phyloP scores from a whole-genome alignment of 2,329 filamentous ascomycete species.

The Raffaelea ambrosiae region DNA sequence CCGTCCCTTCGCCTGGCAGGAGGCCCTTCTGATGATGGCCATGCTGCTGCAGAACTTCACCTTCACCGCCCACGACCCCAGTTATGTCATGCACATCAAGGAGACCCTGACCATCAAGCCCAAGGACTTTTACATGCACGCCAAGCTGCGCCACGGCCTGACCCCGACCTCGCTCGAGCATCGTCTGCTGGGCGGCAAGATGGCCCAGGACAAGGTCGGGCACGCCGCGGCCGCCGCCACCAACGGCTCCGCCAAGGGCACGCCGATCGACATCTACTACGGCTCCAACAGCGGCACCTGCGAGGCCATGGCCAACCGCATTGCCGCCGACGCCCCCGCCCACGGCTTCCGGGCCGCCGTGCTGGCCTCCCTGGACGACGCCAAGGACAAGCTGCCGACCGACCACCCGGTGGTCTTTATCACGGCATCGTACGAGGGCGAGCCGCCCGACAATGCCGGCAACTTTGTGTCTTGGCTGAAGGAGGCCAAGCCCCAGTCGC shows the following conservation, averaged over 20 bases:
- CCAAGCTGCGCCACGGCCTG: conserved; percentile 52
- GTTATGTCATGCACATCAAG: conserved; percentile 47
- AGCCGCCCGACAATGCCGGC: conserved; percentile 63
- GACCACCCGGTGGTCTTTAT: conserved; percentile 57
- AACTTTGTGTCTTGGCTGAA: conserved; percentile 62
- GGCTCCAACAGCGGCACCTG: conserved; percentile 55
- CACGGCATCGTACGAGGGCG: conserved; percentile 62
- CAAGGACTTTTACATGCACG: conserved; percentile 54
- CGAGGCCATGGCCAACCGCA: conserved; percentile 55
- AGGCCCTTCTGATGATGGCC: conserved; percentile 52
- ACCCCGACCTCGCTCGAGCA: conserved; percentile 38
- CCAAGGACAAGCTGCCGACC: conserved; percentile 54
- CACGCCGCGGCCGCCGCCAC: conserved; percentile 23
- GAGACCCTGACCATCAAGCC: conserved; percentile 55
- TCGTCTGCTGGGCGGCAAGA: conserved; percentile 36
- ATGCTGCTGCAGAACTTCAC: conserved; percentile 65
- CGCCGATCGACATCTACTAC: conserved; percentile 57
- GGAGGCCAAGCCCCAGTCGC: conserved; percentile 32
- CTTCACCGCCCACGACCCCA: conserved; percentile 52
- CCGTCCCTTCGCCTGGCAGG: conserved; percentile 66
- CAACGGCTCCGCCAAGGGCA: conserved; percentile 24
- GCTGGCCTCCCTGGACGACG: conserved; percentile 60
- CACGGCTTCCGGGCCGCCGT: conserved; percentile 19
- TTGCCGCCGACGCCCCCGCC: conserved; percentile 35
- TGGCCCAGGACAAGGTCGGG: conserved; percentile 17